phyloP scores from a whole-genome alignment of 768 basidiomycete species.

The Xanthoconium purpureum region DNA sequence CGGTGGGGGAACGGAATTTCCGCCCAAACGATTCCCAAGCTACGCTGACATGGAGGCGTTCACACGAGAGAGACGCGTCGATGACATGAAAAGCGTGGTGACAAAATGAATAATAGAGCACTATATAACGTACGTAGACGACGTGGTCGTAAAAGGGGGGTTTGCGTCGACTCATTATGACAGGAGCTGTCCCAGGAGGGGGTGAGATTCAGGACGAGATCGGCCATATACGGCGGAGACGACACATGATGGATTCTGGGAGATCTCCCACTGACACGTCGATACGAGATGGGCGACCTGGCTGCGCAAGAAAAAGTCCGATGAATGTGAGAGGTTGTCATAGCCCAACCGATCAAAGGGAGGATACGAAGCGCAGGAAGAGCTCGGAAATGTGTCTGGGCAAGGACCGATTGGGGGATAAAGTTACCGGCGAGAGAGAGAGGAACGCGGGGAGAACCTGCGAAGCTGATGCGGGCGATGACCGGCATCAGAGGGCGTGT shows the following conservation, averaged over 20 bases:
- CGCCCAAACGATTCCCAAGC: conserved; percentile 19
- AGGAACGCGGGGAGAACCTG: conserved; percentile 26
- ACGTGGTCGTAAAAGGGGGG: conserved; percentile 14
- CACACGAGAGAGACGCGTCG: no score
- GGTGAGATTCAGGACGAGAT: conserved; percentile 17
- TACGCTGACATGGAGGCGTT: neutral
- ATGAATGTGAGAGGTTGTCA: conserved; percentile 17
- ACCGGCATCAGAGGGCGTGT: conserved; percentile 18
- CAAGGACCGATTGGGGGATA: conserved; percentile 22
- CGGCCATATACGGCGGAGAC: conserved; percentile 14
- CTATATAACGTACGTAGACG: conserved; percentile 8
- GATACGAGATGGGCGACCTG: conserved; percentile 15
- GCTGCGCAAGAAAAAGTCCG: conserved; percentile 11
- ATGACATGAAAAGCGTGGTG: conserved; percentile 7
- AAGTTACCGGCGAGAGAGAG: conserved; percentile 23
- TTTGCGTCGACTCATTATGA: conserved; percentile 5
- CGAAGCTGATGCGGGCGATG: conserved; percentile 22
- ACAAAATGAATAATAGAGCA: conserved; percentile 11
- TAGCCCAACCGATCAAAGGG: neutral
- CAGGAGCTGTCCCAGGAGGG: conserved; percentile 24
- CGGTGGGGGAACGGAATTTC: conserved; percentile 13
- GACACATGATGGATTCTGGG: conserved; percentile 16
- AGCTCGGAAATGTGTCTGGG: neutral
- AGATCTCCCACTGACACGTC: conserved; percentile 20
- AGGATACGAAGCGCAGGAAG: no score